Evolutionary conservation across 2,329 filamentous ascomycete species (phyloP).

Genomic region (Ophiosphaerella korrae): DNA sequence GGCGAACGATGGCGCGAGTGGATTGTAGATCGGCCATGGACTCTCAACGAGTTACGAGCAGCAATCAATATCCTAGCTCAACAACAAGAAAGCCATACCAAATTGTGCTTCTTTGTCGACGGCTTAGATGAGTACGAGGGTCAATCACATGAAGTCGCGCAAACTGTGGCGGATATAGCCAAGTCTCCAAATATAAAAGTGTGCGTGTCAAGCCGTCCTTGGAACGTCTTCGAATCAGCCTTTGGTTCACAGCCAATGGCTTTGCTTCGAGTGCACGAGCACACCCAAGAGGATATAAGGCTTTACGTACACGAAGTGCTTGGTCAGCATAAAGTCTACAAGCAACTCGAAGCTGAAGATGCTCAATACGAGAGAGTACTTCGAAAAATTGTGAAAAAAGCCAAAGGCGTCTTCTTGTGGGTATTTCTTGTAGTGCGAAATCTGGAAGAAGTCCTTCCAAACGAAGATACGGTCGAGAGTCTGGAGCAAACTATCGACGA

Average conservation of each 20-base stretch:
- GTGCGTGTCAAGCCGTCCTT: conserved; percentile 13
- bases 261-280: conserved; percentile 4
- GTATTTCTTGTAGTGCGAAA: conserved; percentile 2
- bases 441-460: not conserved
- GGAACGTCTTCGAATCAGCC: conserved; percentile 7
- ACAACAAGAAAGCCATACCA: not conserved
- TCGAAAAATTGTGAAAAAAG: conserved; percentile 1
- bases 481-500: not conserved
- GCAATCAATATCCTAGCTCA: not conserved
- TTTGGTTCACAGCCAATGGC: not conserved
- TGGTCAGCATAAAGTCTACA: conserved; percentile 8
- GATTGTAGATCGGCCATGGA: not conserved
- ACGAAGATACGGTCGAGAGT: conserved; percentile 1
- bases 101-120: conserved; percentile 14
- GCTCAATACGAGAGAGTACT: not conserved
- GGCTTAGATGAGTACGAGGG: not conserved
- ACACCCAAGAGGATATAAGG: conserved; percentile 12
- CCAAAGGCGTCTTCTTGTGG: conserved; percentile 13
- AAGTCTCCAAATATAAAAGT: conserved; percentile 2
- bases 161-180: conserved; percentile 22
- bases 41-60: not conserved
- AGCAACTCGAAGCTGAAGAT: not conserved
- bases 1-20: not conserved
- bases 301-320: conserved; percentile 15
- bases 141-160: conserved; percentile 9